These are phyloP conservation scores for Umbellularia californica DNA, from an alignment of 164 flowering plant genomes.

Conservation along the genomic window DNA sequence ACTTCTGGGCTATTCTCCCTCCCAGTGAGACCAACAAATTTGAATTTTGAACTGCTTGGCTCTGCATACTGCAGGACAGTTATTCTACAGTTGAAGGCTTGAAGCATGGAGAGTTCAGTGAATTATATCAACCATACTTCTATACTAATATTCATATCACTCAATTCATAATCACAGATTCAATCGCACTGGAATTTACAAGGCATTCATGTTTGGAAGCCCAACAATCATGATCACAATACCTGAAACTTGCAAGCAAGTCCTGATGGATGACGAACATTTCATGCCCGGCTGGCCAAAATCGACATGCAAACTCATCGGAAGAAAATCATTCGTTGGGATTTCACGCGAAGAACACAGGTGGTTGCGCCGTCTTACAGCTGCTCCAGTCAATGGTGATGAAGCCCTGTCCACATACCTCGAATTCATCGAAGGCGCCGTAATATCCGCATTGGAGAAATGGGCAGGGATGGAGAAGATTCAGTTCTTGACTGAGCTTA, in stretches of 20 bases:
- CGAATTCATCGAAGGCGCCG: slow-evolving; percentile 50
- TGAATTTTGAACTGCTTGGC: too few relatives aligned
- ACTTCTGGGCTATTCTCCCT: background rate
- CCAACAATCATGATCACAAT: slow-evolving; percentile 66
- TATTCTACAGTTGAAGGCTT: background rate
- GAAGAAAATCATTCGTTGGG: slow-evolving; percentile 63
- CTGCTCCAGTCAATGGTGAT: slow-evolving; percentile 81
- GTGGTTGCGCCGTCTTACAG: slow-evolving; percentile 61
- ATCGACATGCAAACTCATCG: slow-evolving; percentile 61
- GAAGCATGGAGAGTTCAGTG: background rate
- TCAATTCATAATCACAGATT: slow-evolving; percentile 36
- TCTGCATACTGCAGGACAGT: too few relatives aligned
- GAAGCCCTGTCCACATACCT: slow-evolving; percentile 65
- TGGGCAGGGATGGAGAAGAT: slow-evolving; percentile 65
- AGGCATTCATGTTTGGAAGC: slow-evolving; percentile 75
- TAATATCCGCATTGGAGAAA: slow-evolving; percentile 46
- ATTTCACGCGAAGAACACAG: slow-evolving; percentile 76
- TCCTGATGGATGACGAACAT: slow-evolving; percentile 60
- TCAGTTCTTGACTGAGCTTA: slow-evolving; percentile 72
- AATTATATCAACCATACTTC: background rate
- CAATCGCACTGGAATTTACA: slow-evolving; percentile 66
- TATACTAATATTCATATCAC: background rate
- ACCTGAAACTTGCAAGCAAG: slow-evolving; percentile 60
- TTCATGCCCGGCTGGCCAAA: slow-evolving; percentile 88
- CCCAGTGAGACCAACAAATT: background rate